Percentiles rank a stretch among this genome's conserved stretches.
phyloP scores from a whole-genome alignment of 768 basidiomycete species.

The Pholiota molesta region DNA sequence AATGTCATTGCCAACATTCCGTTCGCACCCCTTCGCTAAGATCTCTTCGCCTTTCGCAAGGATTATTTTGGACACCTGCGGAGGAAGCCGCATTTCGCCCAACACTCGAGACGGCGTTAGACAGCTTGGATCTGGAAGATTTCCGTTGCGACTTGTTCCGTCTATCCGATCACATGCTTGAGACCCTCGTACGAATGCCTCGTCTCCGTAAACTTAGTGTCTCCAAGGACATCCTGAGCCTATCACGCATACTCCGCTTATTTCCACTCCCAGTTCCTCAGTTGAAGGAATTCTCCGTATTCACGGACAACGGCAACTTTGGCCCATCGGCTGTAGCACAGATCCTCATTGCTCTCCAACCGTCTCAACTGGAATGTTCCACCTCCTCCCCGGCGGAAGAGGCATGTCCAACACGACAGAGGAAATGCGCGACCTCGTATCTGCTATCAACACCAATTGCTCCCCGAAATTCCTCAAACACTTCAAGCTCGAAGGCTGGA shows the following conservation, averaged over 20 bases:
- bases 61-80: neutral
- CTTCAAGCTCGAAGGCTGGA: neutral
- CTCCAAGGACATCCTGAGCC: neutral
- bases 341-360: neutral
- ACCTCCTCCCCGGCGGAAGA: neutral
- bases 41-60: neutral
- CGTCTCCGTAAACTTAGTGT: neutral
- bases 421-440: neutral
- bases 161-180: no score
- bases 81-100: neutral
- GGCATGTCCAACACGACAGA: neutral
- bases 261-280: neutral
- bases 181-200: neutral
- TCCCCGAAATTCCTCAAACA: neutral
- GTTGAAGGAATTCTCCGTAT: neutral
- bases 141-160: neutral
- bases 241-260: neutral
- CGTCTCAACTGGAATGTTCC: neutral
- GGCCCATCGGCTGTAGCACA: neutral
- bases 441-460: neutral
- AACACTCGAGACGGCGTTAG: neutral
- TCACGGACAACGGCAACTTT: neutral
- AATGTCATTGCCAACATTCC: neutral
- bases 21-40: neutral
- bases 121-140: neutral